Evolutionary conservation across 805 yeast species (phyloP), one percentile per base, ranked within the genome.

Genomic region (Millerozyma miso): DNA sequence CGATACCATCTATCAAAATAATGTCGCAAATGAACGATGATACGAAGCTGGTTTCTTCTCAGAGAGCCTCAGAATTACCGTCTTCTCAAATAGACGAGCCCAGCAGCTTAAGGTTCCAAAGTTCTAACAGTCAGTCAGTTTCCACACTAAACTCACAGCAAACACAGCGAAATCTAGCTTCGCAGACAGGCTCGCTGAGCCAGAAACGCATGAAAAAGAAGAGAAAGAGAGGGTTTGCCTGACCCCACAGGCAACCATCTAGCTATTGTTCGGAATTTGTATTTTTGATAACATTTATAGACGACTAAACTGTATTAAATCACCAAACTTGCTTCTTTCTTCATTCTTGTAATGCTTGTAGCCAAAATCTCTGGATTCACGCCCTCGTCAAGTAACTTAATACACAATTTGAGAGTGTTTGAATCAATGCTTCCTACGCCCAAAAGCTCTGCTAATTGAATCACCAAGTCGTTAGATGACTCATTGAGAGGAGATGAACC

Each of bases 151-250:
- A 19, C 23, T 8, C 16, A n/a, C 19, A 19, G n/a, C 19, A 20
- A 19, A 38, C 41, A 2, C 41, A 42, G 10, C 41, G 38, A 4
- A 19, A 38, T 13, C 23, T 37, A 14, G 36, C 46, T 33, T 41
- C 45, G 18, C 48, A 45, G 19, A 14, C 20, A n/a, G 29, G 29
- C 10, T 23, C 29, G 29, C 29, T 23, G 29, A 23, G 29, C 10
- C 29, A 23, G 10, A 6, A 10, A 23, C 29, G 29, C 29, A 7
- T 23, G 29, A 23, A 23, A 51, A 74, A 71, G 62, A 74, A 70
- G 54, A 70, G 65, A 48, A 66, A 69, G 43, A 70, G 79, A 13
- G 81, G 81, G 3, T 77, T 77, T 57, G 73, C 71, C 19, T 76
- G 52, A 54, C 16, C n/a, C 37, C n/a, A 13, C 20, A 26, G 37